These are phyloP conservation scores for Boletus rufocinnamomeus DNA, from an alignment of 768 basidiomycete genomes.

Conservation along the genomic window DNA sequence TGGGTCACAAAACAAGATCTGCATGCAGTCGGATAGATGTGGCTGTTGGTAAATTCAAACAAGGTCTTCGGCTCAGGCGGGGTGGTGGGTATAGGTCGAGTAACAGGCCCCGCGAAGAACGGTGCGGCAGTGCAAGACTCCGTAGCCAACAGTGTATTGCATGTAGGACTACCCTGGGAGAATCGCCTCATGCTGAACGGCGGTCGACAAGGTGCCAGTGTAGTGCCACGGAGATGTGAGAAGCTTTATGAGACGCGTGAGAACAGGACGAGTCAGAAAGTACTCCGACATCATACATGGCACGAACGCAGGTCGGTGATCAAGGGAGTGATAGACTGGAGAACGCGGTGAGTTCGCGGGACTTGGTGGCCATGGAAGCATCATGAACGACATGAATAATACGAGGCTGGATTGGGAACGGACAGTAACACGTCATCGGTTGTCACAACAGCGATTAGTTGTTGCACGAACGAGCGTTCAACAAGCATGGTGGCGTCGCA, in stretches of 20 bases:
- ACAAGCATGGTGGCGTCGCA: neutral
- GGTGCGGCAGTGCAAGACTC: neutral
- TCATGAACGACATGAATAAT: neutral
- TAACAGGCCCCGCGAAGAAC: neutral
- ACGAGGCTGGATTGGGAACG: neutral
- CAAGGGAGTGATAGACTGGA: neutral
- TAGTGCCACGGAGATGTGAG: constrained; percentile 15
- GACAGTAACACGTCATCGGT: neutral
- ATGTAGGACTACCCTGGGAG: neutral
- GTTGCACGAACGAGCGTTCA: neutral
- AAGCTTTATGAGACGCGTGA: neutral
- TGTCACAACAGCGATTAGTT: neutral
- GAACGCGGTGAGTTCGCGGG: constrained; percentile 13
- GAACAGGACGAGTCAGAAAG: neutral
- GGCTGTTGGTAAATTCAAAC: neutral
- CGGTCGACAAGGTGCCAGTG: constrained; percentile 1
- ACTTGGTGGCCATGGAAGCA: neutral
- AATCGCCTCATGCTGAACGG: neutral
- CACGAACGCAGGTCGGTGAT: neutral
- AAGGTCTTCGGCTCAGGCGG: neutral
- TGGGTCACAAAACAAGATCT: neutral
- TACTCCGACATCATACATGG: neutral
- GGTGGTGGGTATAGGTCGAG: neutral
- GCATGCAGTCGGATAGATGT: neutral
- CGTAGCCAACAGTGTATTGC: neutral